Conservation (phyloP, 176 grass and related monocot genomes). For the Dactylis glomerata region DNA sequence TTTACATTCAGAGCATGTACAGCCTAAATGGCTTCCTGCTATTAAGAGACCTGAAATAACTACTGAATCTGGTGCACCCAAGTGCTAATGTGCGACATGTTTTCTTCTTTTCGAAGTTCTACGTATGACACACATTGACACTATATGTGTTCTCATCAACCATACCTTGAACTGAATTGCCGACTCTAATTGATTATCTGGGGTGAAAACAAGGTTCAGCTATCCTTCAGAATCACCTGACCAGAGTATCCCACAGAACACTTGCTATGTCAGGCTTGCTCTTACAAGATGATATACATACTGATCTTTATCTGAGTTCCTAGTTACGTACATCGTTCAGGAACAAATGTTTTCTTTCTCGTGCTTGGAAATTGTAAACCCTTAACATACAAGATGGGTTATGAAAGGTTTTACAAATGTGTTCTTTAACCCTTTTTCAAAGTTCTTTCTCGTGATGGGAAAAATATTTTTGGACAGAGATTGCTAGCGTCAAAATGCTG, state of each 20-base stretch:
- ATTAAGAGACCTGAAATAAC: neutral
- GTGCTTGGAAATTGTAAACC: no score
- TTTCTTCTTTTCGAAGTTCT: neutral
- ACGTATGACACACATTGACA: neutral
- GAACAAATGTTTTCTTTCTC: no score
- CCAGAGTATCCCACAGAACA: neutral
- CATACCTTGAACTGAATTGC: neutral
- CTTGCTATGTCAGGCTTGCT: neutral
- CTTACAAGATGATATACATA: neutral
- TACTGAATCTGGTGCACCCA: neutral
- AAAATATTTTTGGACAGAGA: neutral
- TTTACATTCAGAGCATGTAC: neutral
- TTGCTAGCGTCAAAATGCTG: neutral
- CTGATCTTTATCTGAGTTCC: neutral
- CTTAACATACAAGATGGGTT: no score
- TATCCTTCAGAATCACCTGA: neutral
- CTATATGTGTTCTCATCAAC: neutral
- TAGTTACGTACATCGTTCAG: neutral
- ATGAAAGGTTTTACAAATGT: no score
- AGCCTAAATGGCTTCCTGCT: slow-evolving; percentile 15
- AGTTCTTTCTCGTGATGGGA: neutral
- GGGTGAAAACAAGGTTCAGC: neutral
- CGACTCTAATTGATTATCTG: neutral
- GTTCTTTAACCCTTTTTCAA: no score
- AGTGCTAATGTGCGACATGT: neutral